Evolutionary conservation across 2,329 filamentous ascomycete genomes (phyloP).

Genomic region (Cryphonectria japonica): DNA sequence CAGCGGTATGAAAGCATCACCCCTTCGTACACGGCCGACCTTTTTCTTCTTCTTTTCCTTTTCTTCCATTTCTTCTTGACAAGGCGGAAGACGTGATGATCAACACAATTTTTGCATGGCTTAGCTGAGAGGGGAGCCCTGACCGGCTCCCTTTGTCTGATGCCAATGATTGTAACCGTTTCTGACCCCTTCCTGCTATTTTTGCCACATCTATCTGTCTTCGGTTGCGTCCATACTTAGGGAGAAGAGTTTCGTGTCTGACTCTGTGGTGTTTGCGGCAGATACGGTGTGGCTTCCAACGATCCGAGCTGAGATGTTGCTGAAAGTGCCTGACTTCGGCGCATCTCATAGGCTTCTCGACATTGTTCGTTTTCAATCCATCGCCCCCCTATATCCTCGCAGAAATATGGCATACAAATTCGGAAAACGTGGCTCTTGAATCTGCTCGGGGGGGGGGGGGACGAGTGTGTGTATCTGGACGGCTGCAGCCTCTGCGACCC

Average conservation of each 20-base stretch:
- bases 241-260: not conserved
- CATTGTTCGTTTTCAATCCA: not conserved
- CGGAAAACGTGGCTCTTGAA: too few relatives aligned
- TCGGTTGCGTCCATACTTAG: not conserved
- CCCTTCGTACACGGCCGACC: not conserved
- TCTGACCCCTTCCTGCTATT: conserved; percentile 10
- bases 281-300: not conserved
- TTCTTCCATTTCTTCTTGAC: not conserved
- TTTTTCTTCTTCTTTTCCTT: not conserved
- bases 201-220: not conserved
- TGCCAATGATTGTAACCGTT: conserved; percentile 24
- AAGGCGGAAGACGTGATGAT: conserved; percentile 13
- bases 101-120: conserved; percentile 29
- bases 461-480: not conserved
- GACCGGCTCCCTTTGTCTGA: conserved; percentile 24
- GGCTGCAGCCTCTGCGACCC: not conserved
- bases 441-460: too few relatives aligned
- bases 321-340: not conserved
- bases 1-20: not conserved
- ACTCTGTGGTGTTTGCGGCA: not conserved
- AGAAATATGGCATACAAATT: too few relatives aligned
- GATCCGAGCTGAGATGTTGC: not conserved
- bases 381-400: not conserved
- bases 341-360: not conserved
- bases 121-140: conserved; percentile 28